Base-by-base conservation (phyloP, 441 rosid genomes). In the Adansonia madagascariensis region DNA sequence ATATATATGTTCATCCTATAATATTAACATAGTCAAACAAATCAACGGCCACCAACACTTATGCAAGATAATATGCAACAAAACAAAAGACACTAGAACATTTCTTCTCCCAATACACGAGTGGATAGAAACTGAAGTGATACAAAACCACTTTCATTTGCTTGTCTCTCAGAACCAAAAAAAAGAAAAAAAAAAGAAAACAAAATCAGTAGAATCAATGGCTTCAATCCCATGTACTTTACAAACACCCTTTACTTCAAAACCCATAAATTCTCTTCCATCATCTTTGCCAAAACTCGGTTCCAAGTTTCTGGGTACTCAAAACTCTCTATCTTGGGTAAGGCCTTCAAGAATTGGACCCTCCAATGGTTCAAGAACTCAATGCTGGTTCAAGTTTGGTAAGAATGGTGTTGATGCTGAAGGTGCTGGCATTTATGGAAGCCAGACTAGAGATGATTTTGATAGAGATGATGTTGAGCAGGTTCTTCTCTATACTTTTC, bases 391-490 rank as follows among this genome's bases (percentile, higher is more conserved):
- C 86, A 92, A 81, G 87, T 91, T 94, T 72, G 97, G 97, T 53
- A 89, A 91, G 80, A 89, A 82, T 79, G 97, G 97, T 22, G 93
- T 91, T n/a, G 97, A 93, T 81, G 95, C 98, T 74, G 94, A 93
- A 84, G 89, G 91, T 75, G 95, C 98, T 71, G 98, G 98, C 55
- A 91, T 93, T 76, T 94, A 94, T 84, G 98, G 97, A 6, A 91
- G 97, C 81, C 97, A 94, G 56, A 71, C 85, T 11, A 88, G 98
- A 41, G 97, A 91, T 75, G 98, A 95, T 80, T 95, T 31, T 31
- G 35, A 31, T 31, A 31, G 90, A 86, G 97, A 95, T 81, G 98
- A 95, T 75, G 95, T 93, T 22, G 98, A 93, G 78, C 97, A 93
- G 97, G 98, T 93, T 73, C 50, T 71, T 70, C 17, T 79, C 74